These are phyloP conservation scores for Cystoderma amianthinum DNA, from an alignment of 768 basidiomycete genomes.

Conservation along the genomic window DNA sequence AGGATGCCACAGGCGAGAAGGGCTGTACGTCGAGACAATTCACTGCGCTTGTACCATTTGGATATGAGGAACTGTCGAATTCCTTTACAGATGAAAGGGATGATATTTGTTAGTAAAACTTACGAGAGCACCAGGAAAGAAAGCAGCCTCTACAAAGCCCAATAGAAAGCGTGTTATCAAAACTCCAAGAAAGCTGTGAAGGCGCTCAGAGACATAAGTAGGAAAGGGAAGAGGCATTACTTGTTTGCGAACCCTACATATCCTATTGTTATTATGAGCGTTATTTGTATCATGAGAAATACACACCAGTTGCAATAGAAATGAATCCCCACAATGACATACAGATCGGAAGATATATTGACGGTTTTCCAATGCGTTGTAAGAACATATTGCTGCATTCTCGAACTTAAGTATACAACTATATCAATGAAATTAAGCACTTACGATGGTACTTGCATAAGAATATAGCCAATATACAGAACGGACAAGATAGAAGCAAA, in stretches of 20 bases:
- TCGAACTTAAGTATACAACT: background rate
- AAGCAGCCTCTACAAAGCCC: slow-evolving; percentile 68
- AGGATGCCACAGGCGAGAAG: slow-evolving; percentile 66
- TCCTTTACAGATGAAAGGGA: no score
- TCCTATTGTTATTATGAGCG: no score
- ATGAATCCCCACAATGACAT: slow-evolving; percentile 64
- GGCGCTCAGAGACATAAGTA: background rate
- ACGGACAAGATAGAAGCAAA: slow-evolving; percentile 56
- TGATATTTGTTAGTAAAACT: no score
- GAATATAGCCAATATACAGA: slow-evolving; percentile 60
- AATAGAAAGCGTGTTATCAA: slow-evolving; percentile 69
- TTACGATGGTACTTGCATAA: slow-evolving; percentile 72
- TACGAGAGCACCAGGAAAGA: slow-evolving; percentile 61
- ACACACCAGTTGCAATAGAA: slow-evolving; percentile 40
- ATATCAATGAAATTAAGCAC: slow-evolving; percentile 9
- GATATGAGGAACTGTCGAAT: slow-evolving; percentile 52
- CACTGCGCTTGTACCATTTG: slow-evolving; percentile 68
- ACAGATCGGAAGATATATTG: slow-evolving; percentile 53
- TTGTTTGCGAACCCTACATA: slow-evolving; percentile 38
- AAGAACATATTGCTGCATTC: slow-evolving; percentile 59
- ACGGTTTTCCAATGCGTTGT: slow-evolving; percentile 55
- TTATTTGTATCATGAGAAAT: background rate
- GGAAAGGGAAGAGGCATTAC: slow-evolving; percentile 11
- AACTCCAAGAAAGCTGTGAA: slow-evolving; percentile 52
- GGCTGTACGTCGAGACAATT: slow-evolving; percentile 65